phyloP scores from a whole-genome alignment of 345 rosid species.

The Citrus medica region DNA sequence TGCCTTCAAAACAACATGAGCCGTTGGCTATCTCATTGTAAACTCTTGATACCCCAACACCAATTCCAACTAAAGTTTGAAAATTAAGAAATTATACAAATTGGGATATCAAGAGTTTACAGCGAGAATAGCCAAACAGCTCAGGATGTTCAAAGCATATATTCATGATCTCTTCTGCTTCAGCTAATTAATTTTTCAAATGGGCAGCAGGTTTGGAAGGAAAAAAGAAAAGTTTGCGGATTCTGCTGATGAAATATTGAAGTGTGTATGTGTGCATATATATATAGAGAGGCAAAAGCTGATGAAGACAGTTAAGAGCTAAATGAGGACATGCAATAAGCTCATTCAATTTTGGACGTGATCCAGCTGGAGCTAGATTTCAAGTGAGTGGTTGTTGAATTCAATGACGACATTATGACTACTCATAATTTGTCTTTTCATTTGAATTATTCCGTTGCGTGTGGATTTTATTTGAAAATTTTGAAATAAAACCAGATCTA shows the following conservation, averaged over 20 bases:
- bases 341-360: not conserved
- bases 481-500: not conserved
- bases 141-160: slow-evolving; percentile 3
- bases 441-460: not conserved
- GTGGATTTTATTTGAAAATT: not conserved
- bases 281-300: not conserved
- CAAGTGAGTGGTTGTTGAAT: not conserved
- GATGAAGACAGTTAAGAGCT: not conserved
- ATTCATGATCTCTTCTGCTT: not conserved
- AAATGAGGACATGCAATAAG: not conserved
- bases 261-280: not conserved
- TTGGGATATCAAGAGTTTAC: slow-evolving; percentile 5
- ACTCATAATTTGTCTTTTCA: not conserved
- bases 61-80: not conserved
- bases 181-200: not conserved
- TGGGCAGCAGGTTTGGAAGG: no score
- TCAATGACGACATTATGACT: slow-evolving; percentile 5
- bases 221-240: no score
- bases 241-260: not conserved
- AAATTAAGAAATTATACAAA: not conserved
- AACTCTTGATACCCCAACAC: not conserved
- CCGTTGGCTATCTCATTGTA: slow-evolving; percentile 7
- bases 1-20: not conserved
- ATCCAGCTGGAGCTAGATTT: not conserved
- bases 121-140: slow-evolving; percentile 7